phyloP scores from a whole-genome alignment of 352 stramenopile species.

The Globisporangium acanthophoron region DNA sequence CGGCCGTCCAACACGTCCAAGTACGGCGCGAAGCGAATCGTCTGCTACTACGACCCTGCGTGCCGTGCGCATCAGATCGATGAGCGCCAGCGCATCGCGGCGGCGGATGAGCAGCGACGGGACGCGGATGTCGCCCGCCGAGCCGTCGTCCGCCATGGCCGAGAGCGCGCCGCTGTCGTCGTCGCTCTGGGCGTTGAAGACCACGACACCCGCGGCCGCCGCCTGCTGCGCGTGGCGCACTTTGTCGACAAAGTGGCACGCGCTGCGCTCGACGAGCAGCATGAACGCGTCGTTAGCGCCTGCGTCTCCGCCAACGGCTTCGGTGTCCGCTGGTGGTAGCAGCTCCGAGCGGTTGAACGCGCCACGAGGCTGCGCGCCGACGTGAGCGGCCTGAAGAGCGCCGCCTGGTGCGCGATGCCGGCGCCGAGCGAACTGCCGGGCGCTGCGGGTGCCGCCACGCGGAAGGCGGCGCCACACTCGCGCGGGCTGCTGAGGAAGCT shows the following conservation, averaged over 20 bases:
- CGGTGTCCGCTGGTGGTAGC: neutral
- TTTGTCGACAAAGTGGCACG: slow-evolving; percentile 53
- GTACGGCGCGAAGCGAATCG: neutral
- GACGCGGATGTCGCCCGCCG: slow-evolving; percentile 19
- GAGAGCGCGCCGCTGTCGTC: slow-evolving; percentile 1
- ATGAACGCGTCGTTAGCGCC: neutral
- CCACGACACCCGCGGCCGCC: slow-evolving; percentile 1
- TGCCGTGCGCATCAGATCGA: slow-evolving; percentile 8
- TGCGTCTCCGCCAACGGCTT: neutral
- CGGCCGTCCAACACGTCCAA: slow-evolving; percentile 6
- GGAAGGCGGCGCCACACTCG: slow-evolving; percentile 1
- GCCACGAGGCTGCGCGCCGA: neutral
- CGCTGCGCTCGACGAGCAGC: slow-evolving; percentile 3
- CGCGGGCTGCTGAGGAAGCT: neutral
- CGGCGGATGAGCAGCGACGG: slow-evolving; percentile 23
- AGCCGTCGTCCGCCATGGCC: slow-evolving; percentile 14
- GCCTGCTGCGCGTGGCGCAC: slow-evolving; percentile 23
- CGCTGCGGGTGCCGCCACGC: slow-evolving; percentile 1
- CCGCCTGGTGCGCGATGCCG: neutral
- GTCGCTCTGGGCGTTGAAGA: neutral
- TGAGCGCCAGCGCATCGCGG: slow-evolving; percentile 14
- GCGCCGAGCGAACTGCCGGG: neutral
- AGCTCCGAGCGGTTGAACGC: slow-evolving; percentile 4
- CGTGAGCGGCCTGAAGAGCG: neutral
- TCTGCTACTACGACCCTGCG: slow-evolving; percentile 11